Conservation (phyloP, 148 eudicot genomes). For the Camellia japonica region DNA sequence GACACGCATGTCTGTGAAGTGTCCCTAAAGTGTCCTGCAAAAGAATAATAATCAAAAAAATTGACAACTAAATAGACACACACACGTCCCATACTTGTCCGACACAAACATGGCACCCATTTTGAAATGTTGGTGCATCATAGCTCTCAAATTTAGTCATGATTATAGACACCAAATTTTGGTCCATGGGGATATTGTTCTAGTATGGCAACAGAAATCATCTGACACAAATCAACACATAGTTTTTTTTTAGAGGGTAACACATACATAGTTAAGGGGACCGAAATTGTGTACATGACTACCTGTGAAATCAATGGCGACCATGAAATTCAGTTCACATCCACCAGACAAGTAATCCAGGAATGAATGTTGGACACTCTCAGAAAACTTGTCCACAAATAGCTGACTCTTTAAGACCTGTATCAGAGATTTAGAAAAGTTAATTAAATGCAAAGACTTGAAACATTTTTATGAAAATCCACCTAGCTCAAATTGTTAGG, state of each 20-base stretch:
- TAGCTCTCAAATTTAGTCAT: neutral
- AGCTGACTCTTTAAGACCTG: conserved; percentile 89
- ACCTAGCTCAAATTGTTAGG: conserved; percentile 10
- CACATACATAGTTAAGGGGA: neutral
- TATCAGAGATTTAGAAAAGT: conserved; percentile 14
- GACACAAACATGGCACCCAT: no score
- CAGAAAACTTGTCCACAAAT: conserved; percentile 71
- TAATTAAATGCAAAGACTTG: conserved; percentile 18
- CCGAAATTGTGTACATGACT: conserved; percentile 11
- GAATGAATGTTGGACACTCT: conserved; percentile 71
- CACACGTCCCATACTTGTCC: no score
- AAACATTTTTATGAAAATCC: conserved; percentile 5
- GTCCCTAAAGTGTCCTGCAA: no score
- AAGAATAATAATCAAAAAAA: no score
- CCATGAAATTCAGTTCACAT: conserved; percentile 93
- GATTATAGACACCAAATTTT: neutral
- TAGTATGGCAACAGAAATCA: neutral
- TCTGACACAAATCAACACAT: neutral
- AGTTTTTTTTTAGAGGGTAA: neutral
- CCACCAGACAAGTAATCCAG: conserved; percentile 91
- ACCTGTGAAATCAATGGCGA: conserved; percentile 99
- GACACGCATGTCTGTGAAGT: no score
- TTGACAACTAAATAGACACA: no score
- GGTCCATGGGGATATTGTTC: no score
- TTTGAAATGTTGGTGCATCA: no score